Evolutionary conservation across 2,329 filamentous ascomycete genomes (phyloP), one percentile per base, ranked within the genome.

Genomic region (Paecilomyces formosus): DNA sequence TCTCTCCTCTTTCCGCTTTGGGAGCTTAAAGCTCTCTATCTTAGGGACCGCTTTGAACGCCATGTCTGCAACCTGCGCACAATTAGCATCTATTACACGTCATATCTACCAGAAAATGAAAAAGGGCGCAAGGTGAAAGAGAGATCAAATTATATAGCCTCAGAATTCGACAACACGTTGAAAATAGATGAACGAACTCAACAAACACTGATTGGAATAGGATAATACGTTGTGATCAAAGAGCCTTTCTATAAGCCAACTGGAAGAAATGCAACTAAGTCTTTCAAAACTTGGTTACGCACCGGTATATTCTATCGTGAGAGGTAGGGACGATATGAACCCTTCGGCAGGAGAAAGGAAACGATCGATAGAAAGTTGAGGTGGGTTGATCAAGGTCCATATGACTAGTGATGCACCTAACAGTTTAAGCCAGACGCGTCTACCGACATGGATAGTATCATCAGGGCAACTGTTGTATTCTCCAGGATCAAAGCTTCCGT

Each of bases 11-110:
- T 57, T 55, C 15, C 35, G 55, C 24, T 60, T 61, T n/a, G 54
- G 51, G 12, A 54, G 3, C 11, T 61, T 49, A n/a, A 65, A 61
- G 3, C 39, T 18, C 12, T 61, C 45, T 18, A 62, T 54, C 21
- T 58, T 59, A 35, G 60, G 26, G 50, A 31, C 31, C 35, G 63
- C 60, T 56, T 68, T 61, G 53, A 66, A 68, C 66, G 68, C 68
- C 18, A 22, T 62, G 54, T 28, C 54, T n/a, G 50, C 31, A 52
- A 13, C 3, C 11, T 26, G 15, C 8, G 6, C 49, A 13, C 50
- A 8, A 52, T 24, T 28, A 45, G 39, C n/a, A 4, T 11, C n/a
- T n/a, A 31, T 31, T 8, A 31, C 30, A 31, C 30, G 11, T 8
- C 8, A 31, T 9, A 2, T 31, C 30, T 31, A 31, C 30, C 8